Conservation (phyloP, 495 filamentous ascomycete genomes). For the Penicillium manginii region DNA sequence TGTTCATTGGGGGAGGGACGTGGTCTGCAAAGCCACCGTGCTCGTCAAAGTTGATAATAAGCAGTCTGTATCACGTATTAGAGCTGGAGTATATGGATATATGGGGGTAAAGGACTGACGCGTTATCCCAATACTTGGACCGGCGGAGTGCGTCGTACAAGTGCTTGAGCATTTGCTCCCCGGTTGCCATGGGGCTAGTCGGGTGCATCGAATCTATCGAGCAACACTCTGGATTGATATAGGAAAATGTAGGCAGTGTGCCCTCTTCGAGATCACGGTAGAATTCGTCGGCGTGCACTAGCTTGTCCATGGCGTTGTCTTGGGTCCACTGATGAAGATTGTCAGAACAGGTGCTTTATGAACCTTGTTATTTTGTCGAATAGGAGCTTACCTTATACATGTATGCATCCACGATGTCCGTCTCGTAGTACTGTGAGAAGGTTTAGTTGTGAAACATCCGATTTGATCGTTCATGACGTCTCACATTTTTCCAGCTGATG, state of each 20-base stretch:
- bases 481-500: conserved; percentile 43
- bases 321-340: conserved; percentile 33
- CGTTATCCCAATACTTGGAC: conserved; percentile 49
- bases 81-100: not conserved
- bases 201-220: conserved; percentile 50
- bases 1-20: conserved; percentile 44
- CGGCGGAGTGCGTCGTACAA: conserved; percentile 50
- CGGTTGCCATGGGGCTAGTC: conserved; percentile 44
- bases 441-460: too few species aligned
- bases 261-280: conserved; percentile 49
- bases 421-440: conserved; percentile 42
- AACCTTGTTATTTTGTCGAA: not conserved
- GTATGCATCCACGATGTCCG: conserved; percentile 43
- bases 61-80: conserved; percentile 35
- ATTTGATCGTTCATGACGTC: not conserved
- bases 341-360: not conserved
- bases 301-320: conserved; percentile 43
- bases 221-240: conserved; percentile 56
- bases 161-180: conserved; percentile 53
- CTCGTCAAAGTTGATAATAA: conserved; percentile 56
- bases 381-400: conserved; percentile 39
- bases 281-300: conserved; percentile 45
- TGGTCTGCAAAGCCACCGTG: conserved; percentile 53
- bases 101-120: conserved; percentile 19
- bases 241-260: conserved; percentile 48